A percentile compares a stretch with the other conserved stretches of the same genome.
Conservation (phyloP, 805 yeast genomes). For the Candida manassasensis region DNA sequence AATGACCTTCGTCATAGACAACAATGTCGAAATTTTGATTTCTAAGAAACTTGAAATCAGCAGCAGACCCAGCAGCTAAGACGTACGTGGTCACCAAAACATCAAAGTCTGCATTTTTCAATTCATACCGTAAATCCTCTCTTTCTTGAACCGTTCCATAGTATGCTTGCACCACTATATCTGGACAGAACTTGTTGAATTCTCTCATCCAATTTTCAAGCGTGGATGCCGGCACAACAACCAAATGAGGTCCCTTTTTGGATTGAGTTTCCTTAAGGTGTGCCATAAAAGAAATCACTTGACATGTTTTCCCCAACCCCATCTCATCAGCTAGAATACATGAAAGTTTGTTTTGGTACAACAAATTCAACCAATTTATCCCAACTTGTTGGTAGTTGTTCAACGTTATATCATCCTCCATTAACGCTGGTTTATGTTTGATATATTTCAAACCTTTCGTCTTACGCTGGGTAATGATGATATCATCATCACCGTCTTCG, state of each 20-base stretch:
- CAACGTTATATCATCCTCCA: slow-evolving; percentile 60
- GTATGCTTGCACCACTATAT: slow-evolving; percentile 79
- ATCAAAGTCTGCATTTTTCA: slow-evolving; percentile 61
- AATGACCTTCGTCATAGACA: slow-evolving; percentile 96
- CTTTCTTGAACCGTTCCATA: slow-evolving; percentile 87
- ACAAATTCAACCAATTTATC: slow-evolving; percentile 80
- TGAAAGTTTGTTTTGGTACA: slow-evolving; percentile 74
- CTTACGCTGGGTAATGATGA: slow-evolving; percentile 17
- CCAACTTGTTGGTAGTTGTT: slow-evolving; percentile 97
- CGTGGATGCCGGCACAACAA: slow-evolving; percentile 95
- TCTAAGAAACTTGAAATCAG: slow-evolving; percentile 75
- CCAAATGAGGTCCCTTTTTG: slow-evolving; percentile 73
- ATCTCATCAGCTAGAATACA: slow-evolving; percentile 97
- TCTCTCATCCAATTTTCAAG: slow-evolving; percentile 97
- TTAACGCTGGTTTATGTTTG: slow-evolving; percentile 63
- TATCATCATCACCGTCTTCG: slow-evolving; percentile 34
- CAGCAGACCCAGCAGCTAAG: slow-evolving; percentile 80
- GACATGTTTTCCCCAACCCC: slow-evolving; percentile 98
- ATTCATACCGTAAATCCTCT: slow-evolving; percentile 70
- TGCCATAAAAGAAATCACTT: slow-evolving; percentile 89
- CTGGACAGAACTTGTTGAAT: slow-evolving; percentile 83
- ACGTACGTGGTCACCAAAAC: slow-evolving; percentile 93
- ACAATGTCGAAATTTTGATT: slow-evolving; percentile 76
- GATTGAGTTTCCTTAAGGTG: slow-evolving; percentile 65
- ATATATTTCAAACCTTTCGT: slow-evolving; percentile 41